Base-by-base conservation (phyloP, 192 early-diverging fungal genomes). In the Funneliformis mosseae region DNA sequence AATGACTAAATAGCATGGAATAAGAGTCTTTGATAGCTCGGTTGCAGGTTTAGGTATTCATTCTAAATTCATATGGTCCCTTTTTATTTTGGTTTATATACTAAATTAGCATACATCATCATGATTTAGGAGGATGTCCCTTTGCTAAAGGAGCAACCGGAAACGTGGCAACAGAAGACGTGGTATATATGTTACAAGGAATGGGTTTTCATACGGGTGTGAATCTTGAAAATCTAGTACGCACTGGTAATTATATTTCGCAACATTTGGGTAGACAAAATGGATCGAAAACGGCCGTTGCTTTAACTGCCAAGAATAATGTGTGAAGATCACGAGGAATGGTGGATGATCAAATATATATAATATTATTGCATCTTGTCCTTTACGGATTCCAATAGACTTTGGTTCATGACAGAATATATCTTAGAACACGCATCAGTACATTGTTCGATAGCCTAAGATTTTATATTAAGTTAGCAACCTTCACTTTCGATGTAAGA, bases 151-250 rank as follows among this genome's bases (percentile, higher is more conserved):
- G 98, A 14, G 98, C 98, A 8, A 95, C 93, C 16, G 98, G 98
- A 23, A 99, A 99, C 84, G 98, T 99, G 0, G 93, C 95, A 8
- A 97, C 97, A 0, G 98, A 99, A 85, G 96, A 98, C 81, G 96
- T 99, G 3, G 93, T 97, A 3, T 97, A 98, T 81, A 92, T 96
- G 90, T 89, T 99, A 12, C 83, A 96, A 12, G 95, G 95, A 41
- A 85, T 94, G 83, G 95, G 95, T 0, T 94, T 93, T 80, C 81
- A 89, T 28, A 97, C 98, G 0, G 94, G 93, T 7, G 89, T 96
- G 11, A 88, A 97, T 85, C 84, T 99, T 69, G 66, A 87, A 28
- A 88, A 90, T 81, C 88, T 96, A 33, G 90, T 94, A 33, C 80
- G 84, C 27, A 88, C 92, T 78, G 98, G 98, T n/a, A 83, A 94